A percentile compares a stretch with the other conserved stretches of the same genome.
phyloP scores from a whole-genome alignment of 2,329 filamentous ascomycete species.

The Hymenoscyphus fraxineus region DNA sequence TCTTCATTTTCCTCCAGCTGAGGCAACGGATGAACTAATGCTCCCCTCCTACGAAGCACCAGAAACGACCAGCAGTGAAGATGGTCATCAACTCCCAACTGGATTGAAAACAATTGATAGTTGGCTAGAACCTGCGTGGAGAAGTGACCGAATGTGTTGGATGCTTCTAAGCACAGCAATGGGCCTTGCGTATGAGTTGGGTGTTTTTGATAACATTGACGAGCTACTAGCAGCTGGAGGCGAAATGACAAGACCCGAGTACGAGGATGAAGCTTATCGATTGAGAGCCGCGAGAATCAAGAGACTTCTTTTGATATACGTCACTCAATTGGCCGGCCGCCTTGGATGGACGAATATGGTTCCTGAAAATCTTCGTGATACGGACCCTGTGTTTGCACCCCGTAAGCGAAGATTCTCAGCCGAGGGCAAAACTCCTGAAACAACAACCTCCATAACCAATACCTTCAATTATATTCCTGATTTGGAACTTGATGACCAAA shows the following conservation, averaged over 20 bases:
- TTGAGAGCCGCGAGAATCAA: slow-evolving; percentile 78
- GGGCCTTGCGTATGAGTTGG: slow-evolving; percentile 86
- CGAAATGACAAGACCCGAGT: slow-evolving; percentile 58
- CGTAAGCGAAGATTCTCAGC: slow-evolving; percentile 39
- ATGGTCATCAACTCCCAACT: slow-evolving; percentile 39
- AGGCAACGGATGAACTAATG: slow-evolving; percentile 66
- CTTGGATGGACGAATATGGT: slow-evolving; percentile 94
- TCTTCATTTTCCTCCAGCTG: slow-evolving; percentile 85
- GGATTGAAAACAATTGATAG: slow-evolving; percentile 83
- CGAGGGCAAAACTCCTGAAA: slow-evolving; percentile 59
- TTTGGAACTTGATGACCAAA: slow-evolving; percentile 63
- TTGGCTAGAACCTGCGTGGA: slow-evolving; percentile 95
- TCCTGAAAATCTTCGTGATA: slow-evolving; percentile 60
- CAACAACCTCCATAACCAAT: slow-evolving; percentile 52
- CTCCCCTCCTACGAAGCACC: slow-evolving; percentile 54
- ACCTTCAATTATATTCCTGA: slow-evolving; percentile 65
- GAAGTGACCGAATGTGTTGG: slow-evolving; percentile 95
- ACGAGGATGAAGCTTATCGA: slow-evolving; percentile 72
- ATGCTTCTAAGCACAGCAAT: slow-evolving; percentile 92
- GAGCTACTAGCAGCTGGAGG: slow-evolving; percentile 59
- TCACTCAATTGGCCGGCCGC: slow-evolving; percentile 88
- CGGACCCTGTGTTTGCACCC: slow-evolving; percentile 52
- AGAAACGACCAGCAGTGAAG: slow-evolving; percentile 43
- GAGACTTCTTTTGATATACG: slow-evolving; percentile 81
- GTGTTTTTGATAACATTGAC: slow-evolving; percentile 88